Evolutionary conservation across 805 yeast species (phyloP).

Genomic region (Yarrowia sp.): DNA sequence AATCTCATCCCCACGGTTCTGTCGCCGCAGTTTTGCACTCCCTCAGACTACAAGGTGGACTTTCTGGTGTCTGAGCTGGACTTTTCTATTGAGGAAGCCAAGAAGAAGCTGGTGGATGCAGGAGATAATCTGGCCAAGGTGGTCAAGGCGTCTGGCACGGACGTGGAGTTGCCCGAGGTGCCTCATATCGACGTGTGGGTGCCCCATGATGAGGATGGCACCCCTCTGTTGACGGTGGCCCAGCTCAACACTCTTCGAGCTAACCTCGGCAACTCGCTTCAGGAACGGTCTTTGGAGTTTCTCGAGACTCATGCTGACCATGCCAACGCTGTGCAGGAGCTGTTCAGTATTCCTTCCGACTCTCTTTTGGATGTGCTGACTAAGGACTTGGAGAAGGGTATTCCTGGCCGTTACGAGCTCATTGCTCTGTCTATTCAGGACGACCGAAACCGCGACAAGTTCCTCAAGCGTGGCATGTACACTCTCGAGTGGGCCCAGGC

Average conservation of each 20-base stretch:
- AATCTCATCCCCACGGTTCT: conserved; percentile 31
- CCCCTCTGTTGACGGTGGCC: conserved; percentile 28
- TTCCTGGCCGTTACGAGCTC: conserved; percentile 16
- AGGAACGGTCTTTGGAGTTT: conserved; percentile 31
- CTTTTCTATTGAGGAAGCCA: conserved; percentile 18
- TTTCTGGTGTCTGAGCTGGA: conserved; percentile 33
- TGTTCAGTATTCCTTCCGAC: conserved; percentile 1
- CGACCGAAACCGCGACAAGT: conserved; percentile 1
- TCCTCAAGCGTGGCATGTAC: conserved; percentile 5
- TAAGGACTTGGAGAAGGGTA: background rate
- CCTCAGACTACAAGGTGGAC: conserved; percentile 34
- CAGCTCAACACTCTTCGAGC: conserved; percentile 34
- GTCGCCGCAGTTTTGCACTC: conserved; percentile 32
- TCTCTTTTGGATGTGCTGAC: background rate
- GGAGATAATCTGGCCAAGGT: conserved; percentile 25
- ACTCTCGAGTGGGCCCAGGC: conserved; percentile 14
- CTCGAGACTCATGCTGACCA: conserved; percentile 13
- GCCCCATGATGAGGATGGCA: conserved; percentile 29
- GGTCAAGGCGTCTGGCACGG: background rate
- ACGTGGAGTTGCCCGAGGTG: background rate
- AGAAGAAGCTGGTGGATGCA: conserved; percentile 22
- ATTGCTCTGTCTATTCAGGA: conserved; percentile 7
- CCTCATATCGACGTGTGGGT: conserved; percentile 28
- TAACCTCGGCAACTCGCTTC: conserved; percentile 29
- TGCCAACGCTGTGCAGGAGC: conserved; percentile 20